Base-by-base conservation (phyloP, 1,284 basidiomycete species). In the Macrocystidia cucumis region DNA sequence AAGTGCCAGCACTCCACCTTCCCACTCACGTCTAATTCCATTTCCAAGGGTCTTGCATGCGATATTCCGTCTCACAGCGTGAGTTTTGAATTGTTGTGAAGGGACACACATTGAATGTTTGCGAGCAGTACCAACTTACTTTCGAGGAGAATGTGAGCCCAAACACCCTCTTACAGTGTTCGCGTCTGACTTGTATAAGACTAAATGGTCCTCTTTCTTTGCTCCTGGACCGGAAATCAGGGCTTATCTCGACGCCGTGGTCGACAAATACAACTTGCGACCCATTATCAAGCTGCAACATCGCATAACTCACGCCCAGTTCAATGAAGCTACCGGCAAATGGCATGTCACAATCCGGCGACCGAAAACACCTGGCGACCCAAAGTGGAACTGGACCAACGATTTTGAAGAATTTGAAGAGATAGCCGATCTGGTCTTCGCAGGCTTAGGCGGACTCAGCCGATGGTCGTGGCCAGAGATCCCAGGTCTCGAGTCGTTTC, bases 391-490 rank as follows among this genome's bases (percentile, higher is more conserved):
- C 28, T 49, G 47, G 47, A 25, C 48, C 5, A 52, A 46, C 1
- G 50, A 55, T n/a, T 50, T 44, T 19, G 69, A 73, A 38, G 62
- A 70, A 40, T 57, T 75, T 33, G 62, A 69, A 17, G 72, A 75
- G 41, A 60, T 47, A 0, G 67, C 67, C 0, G 73, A 79, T 42
- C 57, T 78, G 0, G 55, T 79, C 12, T 61, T 78, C 34, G 66
- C 65, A 2, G 67, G 64, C 6, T 51, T 68, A n/a, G 76, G 75
- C 1, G 45, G 47, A 6, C 50, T 78, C 20, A 70, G 64, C 29
- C 54, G 71, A 4, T 76, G 72, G 73, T 57, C 61, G 18, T 78
- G 74, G 75, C 78, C 77, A 2, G 62, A 72, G 37, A 73, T 79
- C 19, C 50, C 60, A 5, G 76, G 76, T 0, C 47, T 80, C 22